A percentile compares a stretch with the other conserved stretches of the same genome.
Conservation (phyloP, 805 yeast species). For the Candida ortonii region DNA sequence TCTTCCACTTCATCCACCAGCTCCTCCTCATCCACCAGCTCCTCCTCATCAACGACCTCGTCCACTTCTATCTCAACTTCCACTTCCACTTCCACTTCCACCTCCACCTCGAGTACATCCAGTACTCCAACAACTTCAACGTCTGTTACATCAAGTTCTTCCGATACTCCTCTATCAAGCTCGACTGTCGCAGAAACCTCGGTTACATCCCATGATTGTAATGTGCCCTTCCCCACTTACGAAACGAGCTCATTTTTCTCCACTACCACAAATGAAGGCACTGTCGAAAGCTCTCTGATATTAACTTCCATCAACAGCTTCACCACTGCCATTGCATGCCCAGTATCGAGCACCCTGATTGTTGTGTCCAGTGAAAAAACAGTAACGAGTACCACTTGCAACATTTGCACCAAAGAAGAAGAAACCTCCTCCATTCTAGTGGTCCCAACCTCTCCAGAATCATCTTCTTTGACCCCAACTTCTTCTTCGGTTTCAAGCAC, state of each 20-base stretch:
- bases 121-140: conserved; percentile 6
- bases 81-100: conserved; percentile 6
- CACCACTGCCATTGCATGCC: conserved; percentile 11
- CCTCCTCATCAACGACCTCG: conserved; percentile 3
- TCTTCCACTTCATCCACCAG: conserved; percentile 3
- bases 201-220: conserved; percentile 2
- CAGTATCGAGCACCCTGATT: too few relatives aligned
- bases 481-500: not conserved
- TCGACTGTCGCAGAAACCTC: conserved; percentile 3
- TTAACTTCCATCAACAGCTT: conserved; percentile 5
- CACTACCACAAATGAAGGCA: not conserved
- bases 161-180: conserved; percentile 1
- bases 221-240: conserved; percentile 6
- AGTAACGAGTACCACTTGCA: conserved; percentile 11
- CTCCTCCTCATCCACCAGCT: conserved; percentile 2
- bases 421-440: not conserved
- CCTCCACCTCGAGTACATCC: conserved; percentile 5
- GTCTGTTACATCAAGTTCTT: conserved; percentile 4
- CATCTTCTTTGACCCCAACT: conserved; percentile 2
- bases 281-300: not conserved
- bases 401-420: conserved; percentile 6
- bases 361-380: too few relatives aligned
- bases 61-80: conserved; percentile 1
- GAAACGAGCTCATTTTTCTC: conserved; percentile 4
- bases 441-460: conserved; percentile 4